These are phyloP conservation scores for Salvia miltiorrhiza DNA, from an alignment of 257 asterid species.

Conservation along the genomic window DNA sequence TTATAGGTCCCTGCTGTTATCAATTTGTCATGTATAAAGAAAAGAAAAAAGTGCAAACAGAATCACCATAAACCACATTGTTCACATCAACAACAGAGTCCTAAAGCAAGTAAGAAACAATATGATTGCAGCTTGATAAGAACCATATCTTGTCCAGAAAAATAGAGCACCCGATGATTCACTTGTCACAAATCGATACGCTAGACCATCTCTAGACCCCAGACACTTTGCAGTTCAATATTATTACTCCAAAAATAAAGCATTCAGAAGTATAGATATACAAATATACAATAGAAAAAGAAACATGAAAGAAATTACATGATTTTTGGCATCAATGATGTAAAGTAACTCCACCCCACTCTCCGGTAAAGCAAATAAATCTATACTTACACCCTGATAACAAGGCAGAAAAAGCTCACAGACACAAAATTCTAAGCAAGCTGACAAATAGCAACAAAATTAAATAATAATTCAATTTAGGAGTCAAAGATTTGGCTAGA, in stretches of 20 bases:
- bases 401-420: constrained; percentile 1
- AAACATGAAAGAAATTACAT: neutral
- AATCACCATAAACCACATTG: constrained; percentile 5
- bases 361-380: neutral
- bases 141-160: neutral
- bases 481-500: neutral
- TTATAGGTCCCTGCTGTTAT: neutral
- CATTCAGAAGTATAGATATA: neutral
- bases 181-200: neutral
- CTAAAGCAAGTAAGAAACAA: neutral
- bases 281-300: neutral
- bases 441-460: neutral
- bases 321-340: neutral
- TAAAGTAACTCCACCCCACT: neutral
- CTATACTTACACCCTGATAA: neutral
- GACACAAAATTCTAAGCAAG: neutral
- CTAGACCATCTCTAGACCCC: neutral
- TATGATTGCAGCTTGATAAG: neutral
- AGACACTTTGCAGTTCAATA: neutral
- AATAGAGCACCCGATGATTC: neutral
- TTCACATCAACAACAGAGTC: constrained; percentile 1
- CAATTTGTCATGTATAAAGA: neutral
- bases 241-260: neutral
- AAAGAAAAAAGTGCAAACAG: neutral
- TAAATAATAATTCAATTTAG: neutral